phyloP scores from a whole-genome alignment of 805 yeast species.

The Suhomyces kilbournensis region DNA sequence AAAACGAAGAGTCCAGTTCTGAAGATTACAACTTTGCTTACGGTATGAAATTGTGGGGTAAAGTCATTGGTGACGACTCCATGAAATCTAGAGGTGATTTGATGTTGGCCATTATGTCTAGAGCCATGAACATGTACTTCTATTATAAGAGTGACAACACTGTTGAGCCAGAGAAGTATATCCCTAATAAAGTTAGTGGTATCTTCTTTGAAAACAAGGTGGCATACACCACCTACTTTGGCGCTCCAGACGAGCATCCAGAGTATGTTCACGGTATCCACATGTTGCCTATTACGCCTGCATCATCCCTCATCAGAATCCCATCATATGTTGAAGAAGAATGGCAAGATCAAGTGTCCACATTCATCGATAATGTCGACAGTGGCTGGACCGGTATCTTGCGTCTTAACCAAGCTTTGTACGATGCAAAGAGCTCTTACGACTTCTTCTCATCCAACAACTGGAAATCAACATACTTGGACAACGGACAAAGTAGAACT shows the following conservation, averaged over 20 bases:
- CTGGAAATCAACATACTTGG: conserved; percentile 42
- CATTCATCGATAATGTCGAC: conserved; percentile 40
- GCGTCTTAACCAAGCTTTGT: conserved; percentile 43
- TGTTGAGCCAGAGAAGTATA: conserved; percentile 13
- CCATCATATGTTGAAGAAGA: conserved; percentile 20
- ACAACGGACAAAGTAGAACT: conserved; percentile 60
- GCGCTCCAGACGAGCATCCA: conserved; percentile 14
- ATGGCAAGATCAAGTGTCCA: conserved; percentile 19
- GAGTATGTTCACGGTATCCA: conserved; percentile 26
- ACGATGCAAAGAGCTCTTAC: conserved; percentile 41
- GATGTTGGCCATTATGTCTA: conserved; percentile 20
- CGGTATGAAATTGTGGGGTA: conserved; percentile 26
- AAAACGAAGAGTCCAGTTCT: conserved; percentile 21
- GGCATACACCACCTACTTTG: conserved; percentile 22
- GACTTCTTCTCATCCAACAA: conserved; percentile 35
- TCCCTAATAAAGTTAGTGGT: conserved; percentile 22
- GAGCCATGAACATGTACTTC: conserved; percentile 21
- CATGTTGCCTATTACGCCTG: conserved; percentile 26
- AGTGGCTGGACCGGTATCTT: conserved; percentile 65
- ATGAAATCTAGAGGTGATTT: conserved; percentile 26
- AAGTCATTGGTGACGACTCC: conserved; percentile 16
- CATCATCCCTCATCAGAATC: conserved; percentile 18
- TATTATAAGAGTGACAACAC: conserved; percentile 17
- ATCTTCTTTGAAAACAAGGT: conserved; percentile 23
- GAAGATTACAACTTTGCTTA: conserved; percentile 26